phyloP scores from a whole-genome alignment of 257 asterid genomes.

The Rehmannia glutinosa region DNA sequence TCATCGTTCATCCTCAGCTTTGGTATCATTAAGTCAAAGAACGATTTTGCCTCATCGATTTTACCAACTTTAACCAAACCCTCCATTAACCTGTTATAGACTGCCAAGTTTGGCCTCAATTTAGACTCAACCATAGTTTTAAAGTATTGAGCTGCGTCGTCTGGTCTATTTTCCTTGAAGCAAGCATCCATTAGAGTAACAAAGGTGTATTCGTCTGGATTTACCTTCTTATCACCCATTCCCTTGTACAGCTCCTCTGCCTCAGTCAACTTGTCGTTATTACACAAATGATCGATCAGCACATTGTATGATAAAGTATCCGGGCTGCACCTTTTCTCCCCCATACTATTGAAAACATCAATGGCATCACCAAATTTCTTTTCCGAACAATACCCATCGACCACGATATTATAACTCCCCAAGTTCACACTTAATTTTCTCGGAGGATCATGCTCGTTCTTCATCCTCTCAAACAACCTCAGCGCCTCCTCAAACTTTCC shows the following conservation, averaged over 20 bases:
- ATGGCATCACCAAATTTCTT: slow-evolving; percentile 70
- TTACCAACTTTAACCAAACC: slow-evolving; percentile 79
- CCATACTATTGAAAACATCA: slow-evolving; percentile 69
- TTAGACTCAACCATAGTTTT: slow-evolving; percentile 83
- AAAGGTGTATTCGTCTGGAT: slow-evolving; percentile 80
- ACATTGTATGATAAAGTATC: slow-evolving; percentile 76
- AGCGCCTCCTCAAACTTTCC: slow-evolving; percentile 82
- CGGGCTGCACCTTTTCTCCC: slow-evolving; percentile 69
- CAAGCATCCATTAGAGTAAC: slow-evolving; percentile 82
- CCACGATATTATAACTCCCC: slow-evolving; percentile 85
- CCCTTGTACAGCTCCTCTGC: slow-evolving; percentile 79
- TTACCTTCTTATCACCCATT: slow-evolving; percentile 63
- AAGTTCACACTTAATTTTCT: slow-evolving; percentile 63
- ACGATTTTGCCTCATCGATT: slow-evolving; percentile 74
- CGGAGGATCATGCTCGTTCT: slow-evolving; percentile 75
- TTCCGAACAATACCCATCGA: slow-evolving; percentile 69
- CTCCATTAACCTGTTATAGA: slow-evolving; percentile 65
- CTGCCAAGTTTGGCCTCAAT: slow-evolving; percentile 73
- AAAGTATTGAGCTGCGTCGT: slow-evolving; percentile 72
- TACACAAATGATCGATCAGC: slow-evolving; percentile 80
- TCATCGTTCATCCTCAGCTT: slow-evolving; percentile 84
- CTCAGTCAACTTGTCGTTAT: slow-evolving; percentile 52
- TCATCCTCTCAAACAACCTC: slow-evolving; percentile 73
- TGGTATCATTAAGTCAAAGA: slow-evolving; percentile 77
- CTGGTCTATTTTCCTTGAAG: slow-evolving; percentile 66